Evolutionary conservation across 2,329 filamentous ascomycete species (phyloP).

Genomic region (Aspergillus neotritici): DNA sequence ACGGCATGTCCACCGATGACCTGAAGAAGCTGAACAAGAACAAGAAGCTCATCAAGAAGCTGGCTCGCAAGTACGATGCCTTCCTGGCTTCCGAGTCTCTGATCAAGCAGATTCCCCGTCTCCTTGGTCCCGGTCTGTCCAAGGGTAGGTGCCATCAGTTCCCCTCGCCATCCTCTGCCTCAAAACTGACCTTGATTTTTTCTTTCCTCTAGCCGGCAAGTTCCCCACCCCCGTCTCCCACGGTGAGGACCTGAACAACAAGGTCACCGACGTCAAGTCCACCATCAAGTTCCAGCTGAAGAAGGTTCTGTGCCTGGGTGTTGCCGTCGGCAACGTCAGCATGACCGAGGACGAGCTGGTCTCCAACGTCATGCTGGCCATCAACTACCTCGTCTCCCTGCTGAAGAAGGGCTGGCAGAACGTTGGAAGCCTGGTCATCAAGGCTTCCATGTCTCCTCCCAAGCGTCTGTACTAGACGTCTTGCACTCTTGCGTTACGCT

Average conservation of each 20-base stretch:
- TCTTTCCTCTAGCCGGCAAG: constrained; percentile 69
- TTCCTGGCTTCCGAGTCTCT: constrained; percentile 95
- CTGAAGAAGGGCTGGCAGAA: constrained; percentile 99
- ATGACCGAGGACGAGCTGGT: constrained; percentile 96
- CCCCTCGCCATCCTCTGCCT: neutral
- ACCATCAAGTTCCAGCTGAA: constrained; percentile 99
- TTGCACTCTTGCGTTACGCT: constrained; percentile 24
- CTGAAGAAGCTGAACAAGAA: constrained; percentile 99
- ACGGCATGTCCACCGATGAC: constrained; percentile 97
- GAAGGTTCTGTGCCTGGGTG: constrained; percentile 99
- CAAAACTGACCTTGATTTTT: constrained; percentile 25
- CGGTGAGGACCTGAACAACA: constrained; percentile 84
- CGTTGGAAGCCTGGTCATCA: constrained; percentile 98
- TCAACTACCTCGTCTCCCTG: constrained; percentile 99
- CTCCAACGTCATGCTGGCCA: constrained; percentile 98
- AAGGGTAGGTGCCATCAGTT: constrained; percentile 61
- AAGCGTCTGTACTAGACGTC: constrained; percentile 86
- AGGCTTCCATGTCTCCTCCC: constrained; percentile 99
- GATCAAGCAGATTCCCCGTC: constrained; percentile 99
- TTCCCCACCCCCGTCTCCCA: constrained; percentile 99
- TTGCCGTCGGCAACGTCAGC: constrained; percentile 96
- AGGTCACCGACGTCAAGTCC: constrained; percentile 99
- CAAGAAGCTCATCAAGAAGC: constrained; percentile 99
- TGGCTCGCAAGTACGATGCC: constrained; percentile 99
- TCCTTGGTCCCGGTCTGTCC: constrained; percentile 95